Conservation (phyloP, 2,329 filamentous ascomycete species). For the Leptographium wingfieldii region DNA sequence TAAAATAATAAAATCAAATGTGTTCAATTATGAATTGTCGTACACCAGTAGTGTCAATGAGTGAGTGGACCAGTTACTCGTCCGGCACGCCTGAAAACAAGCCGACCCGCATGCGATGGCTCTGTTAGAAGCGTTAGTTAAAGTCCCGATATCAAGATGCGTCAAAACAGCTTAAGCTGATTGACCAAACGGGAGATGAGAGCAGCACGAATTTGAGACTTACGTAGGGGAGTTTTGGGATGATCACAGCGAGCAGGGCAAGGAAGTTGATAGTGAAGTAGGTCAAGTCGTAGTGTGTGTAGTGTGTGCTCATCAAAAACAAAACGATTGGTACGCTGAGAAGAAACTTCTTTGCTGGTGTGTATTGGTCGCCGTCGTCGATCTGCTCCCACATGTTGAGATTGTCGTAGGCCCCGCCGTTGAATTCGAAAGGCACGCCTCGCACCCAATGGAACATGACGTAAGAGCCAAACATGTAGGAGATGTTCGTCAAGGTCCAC, state of each 20-base stretch:
- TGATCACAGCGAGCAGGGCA: conserved; percentile 81
- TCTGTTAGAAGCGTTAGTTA: conserved; percentile 35
- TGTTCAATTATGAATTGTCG: conserved; percentile 1
- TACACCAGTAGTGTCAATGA: neutral
- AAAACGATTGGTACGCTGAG: conserved; percentile 87
- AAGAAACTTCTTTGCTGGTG: conserved; percentile 95
- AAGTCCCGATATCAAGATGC: neutral
- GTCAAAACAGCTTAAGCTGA: neutral
- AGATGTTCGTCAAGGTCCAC: conserved; percentile 97
- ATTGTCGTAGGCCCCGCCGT: conserved; percentile 95
- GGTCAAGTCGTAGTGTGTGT: conserved; percentile 93
- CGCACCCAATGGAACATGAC: conserved; percentile 99
- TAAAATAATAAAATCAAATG: neutral
- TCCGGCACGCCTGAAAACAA: conserved; percentile 59
- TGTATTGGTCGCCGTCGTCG: conserved; percentile 97
- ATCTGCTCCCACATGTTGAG: conserved; percentile 99
- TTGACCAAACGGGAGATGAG: neutral
- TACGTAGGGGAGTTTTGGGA: conserved; percentile 93
- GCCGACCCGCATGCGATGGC: conserved; percentile 65
- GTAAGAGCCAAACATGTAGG: conserved; percentile 97
- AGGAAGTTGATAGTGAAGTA: conserved; percentile 98
- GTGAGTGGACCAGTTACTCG: conserved; percentile 23
- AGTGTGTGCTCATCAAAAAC: conserved; percentile 95
- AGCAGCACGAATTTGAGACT: conserved; percentile 21
- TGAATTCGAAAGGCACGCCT: conserved; percentile 97